Conservation (phyloP, 495 filamentous ascomycete genomes). For the Trichoderma orchidacearum region DNA sequence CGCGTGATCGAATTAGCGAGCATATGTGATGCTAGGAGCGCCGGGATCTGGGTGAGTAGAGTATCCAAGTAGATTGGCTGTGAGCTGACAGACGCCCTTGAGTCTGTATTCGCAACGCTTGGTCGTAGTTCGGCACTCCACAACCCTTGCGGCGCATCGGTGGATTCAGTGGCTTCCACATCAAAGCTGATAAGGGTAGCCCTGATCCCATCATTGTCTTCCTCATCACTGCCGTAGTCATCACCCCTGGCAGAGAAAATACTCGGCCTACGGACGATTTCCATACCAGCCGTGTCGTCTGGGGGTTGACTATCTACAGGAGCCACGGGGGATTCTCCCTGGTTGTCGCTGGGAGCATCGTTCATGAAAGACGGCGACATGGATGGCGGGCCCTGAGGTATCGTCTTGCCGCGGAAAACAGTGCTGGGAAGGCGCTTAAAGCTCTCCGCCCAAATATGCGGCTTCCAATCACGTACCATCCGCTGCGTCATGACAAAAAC, state of each 20-base stretch:
- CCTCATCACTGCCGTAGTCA: constrained; percentile 33
- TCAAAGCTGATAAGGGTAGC: constrained; percentile 43
- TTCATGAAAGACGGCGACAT: not conserved
- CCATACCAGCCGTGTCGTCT: not conserved
- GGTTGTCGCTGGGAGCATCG: not conserved
- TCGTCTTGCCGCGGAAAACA: not conserved
- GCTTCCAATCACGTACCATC: not conserved
- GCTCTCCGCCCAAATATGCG: not conserved
- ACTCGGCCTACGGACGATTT: constrained; percentile 6
- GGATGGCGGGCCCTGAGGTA: not conserved
- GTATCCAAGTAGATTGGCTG: constrained; percentile 22
- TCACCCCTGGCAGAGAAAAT: constrained; percentile 17
- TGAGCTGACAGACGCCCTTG: not conserved
- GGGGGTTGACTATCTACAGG: not conserved
- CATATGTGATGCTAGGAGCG: constrained; percentile 13
- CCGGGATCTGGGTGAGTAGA: constrained; percentile 18
- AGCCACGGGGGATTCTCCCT: not conserved
- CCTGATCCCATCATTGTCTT: constrained; percentile 32
- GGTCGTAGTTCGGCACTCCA: constrained; percentile 44
- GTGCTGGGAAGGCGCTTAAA: constrained; percentile 1
- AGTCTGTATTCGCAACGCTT: constrained; percentile 11
- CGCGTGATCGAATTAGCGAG: constrained; percentile 13
- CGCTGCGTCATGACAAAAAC: not conserved
- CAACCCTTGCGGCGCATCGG: constrained; percentile 24
- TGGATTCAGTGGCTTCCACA: constrained; percentile 34